Evolutionary conservation across 73 alveolate genomes (phyloP).

Genomic region (Stentor roeselii): DNA sequence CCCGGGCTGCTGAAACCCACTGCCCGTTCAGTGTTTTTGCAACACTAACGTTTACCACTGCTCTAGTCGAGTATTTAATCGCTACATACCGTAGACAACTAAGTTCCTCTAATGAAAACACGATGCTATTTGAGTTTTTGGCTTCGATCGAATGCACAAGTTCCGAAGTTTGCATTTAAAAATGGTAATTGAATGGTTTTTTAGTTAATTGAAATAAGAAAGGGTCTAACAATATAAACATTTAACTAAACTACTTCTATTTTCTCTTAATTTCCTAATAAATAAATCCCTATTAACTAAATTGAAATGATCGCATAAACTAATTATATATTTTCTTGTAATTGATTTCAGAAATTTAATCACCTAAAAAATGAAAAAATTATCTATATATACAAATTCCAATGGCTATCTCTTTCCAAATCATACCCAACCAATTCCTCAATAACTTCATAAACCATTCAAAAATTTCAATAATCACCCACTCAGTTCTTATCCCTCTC

Average conservation of each 20-base stretch:
- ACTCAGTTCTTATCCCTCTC: background rate
- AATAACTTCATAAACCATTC: slow-evolving; percentile 26
- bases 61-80: background rate
- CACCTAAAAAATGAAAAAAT: background rate
- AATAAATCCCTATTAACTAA: no score
- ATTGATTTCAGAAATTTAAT: background rate
- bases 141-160: background rate
- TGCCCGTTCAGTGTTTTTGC: background rate
- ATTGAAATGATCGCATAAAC: background rate
- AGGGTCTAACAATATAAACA: no score
- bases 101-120: background rate
- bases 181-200: no score
- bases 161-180: background rate
- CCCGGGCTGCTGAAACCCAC: background rate
- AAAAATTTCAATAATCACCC: slow-evolving; percentile 26
- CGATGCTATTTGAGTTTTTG: background rate
- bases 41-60: background rate
- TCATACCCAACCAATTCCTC: background rate
- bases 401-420: background rate
- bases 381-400: background rate
- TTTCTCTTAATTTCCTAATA: no score
- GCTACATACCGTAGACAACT: background rate
- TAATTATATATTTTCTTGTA: background rate
- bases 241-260: no score
- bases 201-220: no score